A percentile compares a stretch with the other conserved stretches of the same genome.
These are phyloP conservation scores for Bipolaris cookei DNA, from an alignment of 2,329 filamentous ascomycete genomes.

Conservation along the genomic window DNA sequence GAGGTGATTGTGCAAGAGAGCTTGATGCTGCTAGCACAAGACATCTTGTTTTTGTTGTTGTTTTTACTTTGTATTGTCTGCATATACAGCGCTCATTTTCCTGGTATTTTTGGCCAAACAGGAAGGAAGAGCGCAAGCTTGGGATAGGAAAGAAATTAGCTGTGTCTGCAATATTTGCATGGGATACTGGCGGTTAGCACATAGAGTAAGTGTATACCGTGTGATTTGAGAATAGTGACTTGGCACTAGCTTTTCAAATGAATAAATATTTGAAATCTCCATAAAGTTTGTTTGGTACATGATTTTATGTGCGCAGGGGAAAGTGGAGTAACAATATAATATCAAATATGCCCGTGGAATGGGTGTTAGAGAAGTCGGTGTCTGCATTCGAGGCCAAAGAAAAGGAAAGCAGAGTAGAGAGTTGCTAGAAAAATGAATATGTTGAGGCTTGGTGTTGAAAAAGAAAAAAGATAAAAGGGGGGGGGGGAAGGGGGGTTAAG, in stretches of 20 bases:
- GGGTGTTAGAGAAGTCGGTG: no score
- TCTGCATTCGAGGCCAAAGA: no score
- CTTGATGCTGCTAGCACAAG: background rate
- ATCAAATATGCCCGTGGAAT: no score
- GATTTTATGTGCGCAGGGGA: background rate
- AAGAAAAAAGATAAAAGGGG: no score
- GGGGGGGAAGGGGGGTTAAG: no score
- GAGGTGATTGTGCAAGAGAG: slow-evolving; percentile 52
- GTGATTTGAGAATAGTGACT: background rate
- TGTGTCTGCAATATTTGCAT: background rate
- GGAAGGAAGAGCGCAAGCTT: slow-evolving; percentile 1
- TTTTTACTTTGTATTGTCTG: background rate
- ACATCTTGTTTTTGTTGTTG: background rate
- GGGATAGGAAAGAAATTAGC: background rate
- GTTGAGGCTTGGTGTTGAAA: no score
- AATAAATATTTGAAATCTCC: no score
- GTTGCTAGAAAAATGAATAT: no score
- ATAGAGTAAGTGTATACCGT: slow-evolving; percentile 17
- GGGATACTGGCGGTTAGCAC: background rate
- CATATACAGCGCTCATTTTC: slow-evolving; percentile 4
- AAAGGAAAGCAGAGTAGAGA: no score
- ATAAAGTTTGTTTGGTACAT: background rate
- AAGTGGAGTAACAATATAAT: no score
- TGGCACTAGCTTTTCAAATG: background rate
- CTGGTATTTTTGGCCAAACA: background rate